Percentiles rank a stretch among this genome's conserved stretches.
phyloP scores from a whole-genome alignment of 2,329 filamentous ascomycete species.

The Pseudogymnoascus sp. region DNA sequence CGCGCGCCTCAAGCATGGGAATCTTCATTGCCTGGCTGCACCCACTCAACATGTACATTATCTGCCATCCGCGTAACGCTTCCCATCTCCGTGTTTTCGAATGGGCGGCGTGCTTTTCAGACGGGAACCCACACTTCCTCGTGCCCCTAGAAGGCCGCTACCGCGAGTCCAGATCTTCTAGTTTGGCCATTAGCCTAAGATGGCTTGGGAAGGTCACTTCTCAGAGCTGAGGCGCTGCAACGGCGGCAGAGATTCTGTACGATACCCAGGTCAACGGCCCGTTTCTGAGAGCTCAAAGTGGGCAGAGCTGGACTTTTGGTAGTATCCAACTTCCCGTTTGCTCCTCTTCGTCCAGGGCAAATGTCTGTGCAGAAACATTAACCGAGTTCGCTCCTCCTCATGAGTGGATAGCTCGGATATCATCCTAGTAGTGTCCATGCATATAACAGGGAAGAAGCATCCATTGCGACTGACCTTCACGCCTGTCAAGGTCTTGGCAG shows the following conservation, averaged over 20 bases:
- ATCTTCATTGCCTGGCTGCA: neutral
- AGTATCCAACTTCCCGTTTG: neutral
- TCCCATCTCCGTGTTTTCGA: neutral
- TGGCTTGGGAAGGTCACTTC: constrained; percentile 1
- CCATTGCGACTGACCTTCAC: neutral
- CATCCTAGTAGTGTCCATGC: neutral
- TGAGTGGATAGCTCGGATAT: neutral
- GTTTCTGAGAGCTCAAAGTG: neutral
- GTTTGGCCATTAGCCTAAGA: neutral
- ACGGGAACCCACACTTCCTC: neutral
- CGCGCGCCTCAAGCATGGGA: neutral
- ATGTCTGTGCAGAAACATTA: constrained; percentile 5
- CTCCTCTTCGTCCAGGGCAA: neutral
- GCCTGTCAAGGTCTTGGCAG: neutral
- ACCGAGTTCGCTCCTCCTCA: neutral
- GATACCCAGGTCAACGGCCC: constrained; percentile 2
- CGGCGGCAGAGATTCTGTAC: constrained; percentile 3
- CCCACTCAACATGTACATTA: neutral
- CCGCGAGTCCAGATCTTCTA: constrained; percentile 3
- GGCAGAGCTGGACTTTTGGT: neutral
- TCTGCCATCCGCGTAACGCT: neutral
- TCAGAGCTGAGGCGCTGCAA: neutral
- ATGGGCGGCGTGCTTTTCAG: neutral
- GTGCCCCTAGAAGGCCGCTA: neutral
- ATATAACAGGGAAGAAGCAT: neutral